These are phyloP conservation scores for Globisporangium irregulare DNA, from an alignment of 352 stramenopile genomes.

Conservation along the genomic window DNA sequence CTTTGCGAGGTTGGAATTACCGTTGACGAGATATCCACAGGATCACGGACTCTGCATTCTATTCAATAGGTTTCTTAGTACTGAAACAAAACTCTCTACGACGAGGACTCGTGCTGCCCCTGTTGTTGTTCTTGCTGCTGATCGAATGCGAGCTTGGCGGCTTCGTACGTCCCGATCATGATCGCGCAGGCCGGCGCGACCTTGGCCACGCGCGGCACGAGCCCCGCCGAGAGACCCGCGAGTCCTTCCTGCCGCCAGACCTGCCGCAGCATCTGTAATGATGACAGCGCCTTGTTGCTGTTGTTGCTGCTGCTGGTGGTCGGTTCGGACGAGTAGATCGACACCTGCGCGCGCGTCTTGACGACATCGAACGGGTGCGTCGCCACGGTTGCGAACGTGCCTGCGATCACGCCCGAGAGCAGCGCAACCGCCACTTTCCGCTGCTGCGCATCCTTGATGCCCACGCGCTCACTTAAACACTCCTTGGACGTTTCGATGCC, in stretches of 20 bases:
- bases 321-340: slow-evolving; percentile 38
- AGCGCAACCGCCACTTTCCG: slow-evolving; percentile 68
- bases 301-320: background rate
- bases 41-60: background rate
- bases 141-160: slow-evolving; percentile 56
- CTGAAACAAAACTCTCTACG: background rate
- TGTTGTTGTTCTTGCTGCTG: slow-evolving; percentile 15
- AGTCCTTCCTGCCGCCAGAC: slow-evolving; percentile 44
- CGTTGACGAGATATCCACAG: background rate
- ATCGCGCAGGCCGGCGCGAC: slow-evolving; percentile 75
- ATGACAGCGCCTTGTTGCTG: slow-evolving; percentile 16
- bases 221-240: slow-evolving; percentile 41
- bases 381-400: slow-evolving; percentile 81
- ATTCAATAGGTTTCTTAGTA: background rate
- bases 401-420: slow-evolving; percentile 74
- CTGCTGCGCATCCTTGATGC: slow-evolving; percentile 28
- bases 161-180: slow-evolving; percentile 79
- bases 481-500: slow-evolving; percentile 86
- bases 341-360: slow-evolving; percentile 89
- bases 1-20: background rate
- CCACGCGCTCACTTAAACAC: slow-evolving; percentile 25
- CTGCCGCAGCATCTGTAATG: slow-evolving; percentile 43
- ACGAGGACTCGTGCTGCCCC: background rate
- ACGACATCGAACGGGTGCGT: slow-evolving; percentile 96
- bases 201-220: slow-evolving; percentile 60